Conservation (phyloP, 495 filamentous ascomycete genomes). For the Mytilinidion resinicola region DNA sequence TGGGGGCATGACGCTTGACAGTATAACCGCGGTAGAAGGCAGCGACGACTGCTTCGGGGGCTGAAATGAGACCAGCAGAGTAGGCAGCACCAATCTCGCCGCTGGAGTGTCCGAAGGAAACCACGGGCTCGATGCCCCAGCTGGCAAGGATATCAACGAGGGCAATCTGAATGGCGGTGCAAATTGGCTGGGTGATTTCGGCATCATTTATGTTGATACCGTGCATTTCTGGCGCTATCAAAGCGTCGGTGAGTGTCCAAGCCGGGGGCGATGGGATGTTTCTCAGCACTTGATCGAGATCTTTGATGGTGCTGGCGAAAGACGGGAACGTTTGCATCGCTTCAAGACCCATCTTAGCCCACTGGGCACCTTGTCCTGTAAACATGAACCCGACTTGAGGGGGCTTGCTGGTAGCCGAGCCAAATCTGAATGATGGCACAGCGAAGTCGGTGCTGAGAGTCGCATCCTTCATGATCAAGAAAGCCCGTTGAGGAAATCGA, state of each 20-base stretch:
- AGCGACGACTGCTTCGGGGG: constrained; percentile 4
- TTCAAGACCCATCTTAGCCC: constrained; percentile 12
- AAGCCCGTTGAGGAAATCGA: not conserved
- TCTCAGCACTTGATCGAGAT: constrained; percentile 3
- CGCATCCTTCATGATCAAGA: not conserved
- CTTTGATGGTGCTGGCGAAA: not conserved
- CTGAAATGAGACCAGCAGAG: constrained; percentile 7
- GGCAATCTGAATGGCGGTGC: constrained; percentile 18
- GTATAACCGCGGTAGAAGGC: constrained; percentile 16
- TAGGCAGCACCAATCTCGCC: constrained; percentile 22
- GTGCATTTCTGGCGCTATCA: not conserved
- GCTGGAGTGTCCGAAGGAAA: constrained; percentile 12
- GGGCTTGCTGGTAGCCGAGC: constrained; percentile 1
- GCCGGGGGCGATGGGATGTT: not conserved
- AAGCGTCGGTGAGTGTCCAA: constrained; percentile 8
- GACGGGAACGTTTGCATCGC: not conserved
- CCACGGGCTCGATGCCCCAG: constrained; percentile 1
- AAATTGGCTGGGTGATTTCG: constrained; percentile 8
- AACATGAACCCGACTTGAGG: constrained; percentile 10
- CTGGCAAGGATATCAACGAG: constrained; percentile 4
- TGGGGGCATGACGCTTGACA: not conserved
- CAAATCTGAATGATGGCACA: not conserved
- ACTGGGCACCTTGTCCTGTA: constrained; percentile 27
- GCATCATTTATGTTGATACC: constrained; percentile 1
- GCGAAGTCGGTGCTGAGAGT: not conserved